Evolutionary conservation across 2,329 filamentous ascomycete genomes (phyloP).

Genomic region (Tolypocladium ophioglossoides): DNA sequence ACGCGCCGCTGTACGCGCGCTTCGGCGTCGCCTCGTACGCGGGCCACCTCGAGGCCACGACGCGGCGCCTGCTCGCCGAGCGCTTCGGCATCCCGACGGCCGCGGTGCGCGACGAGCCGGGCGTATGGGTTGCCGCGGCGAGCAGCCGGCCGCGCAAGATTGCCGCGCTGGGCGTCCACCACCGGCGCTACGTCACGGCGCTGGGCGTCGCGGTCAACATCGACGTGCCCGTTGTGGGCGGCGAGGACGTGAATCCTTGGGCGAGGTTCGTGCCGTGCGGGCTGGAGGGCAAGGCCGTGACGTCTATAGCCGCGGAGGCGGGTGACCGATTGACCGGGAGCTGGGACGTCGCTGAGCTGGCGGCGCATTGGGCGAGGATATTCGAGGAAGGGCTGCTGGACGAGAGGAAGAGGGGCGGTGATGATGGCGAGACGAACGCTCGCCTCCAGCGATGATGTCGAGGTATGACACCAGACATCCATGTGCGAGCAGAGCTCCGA

Average conservation of each 20-base stretch:
- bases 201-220: conserved; percentile 79
- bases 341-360: conserved; percentile 19
- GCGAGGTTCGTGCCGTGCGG: conserved; percentile 82
- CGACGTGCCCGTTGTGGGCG: conserved; percentile 41
- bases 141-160: conserved; percentile 53
- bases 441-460: not conserved
- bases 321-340: conserved; percentile 3
- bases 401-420: conserved; percentile 1
- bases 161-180: conserved; percentile 83
- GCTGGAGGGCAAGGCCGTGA: conserved; percentile 66
- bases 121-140: conserved; percentile 58
- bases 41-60: conserved; percentile 62
- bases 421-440: not conserved
- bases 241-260: conserved; percentile 38
- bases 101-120: conserved; percentile 63
- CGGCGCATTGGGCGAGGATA: conserved; percentile 19
- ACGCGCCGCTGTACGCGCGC: conserved; percentile 39
- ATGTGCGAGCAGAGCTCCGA: not conserved
- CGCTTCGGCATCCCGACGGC: conserved; percentile 48
- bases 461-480: no score
- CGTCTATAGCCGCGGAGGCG: conserved; percentile 55
- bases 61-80: conserved; percentile 52
- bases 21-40: conserved; percentile 70
- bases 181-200: conserved; percentile 71
- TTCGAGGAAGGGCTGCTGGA: conserved; percentile 23